Evolutionary conservation across 495 filamentous ascomycete species (phyloP).

Genomic region (Trichoderma virens): DNA sequence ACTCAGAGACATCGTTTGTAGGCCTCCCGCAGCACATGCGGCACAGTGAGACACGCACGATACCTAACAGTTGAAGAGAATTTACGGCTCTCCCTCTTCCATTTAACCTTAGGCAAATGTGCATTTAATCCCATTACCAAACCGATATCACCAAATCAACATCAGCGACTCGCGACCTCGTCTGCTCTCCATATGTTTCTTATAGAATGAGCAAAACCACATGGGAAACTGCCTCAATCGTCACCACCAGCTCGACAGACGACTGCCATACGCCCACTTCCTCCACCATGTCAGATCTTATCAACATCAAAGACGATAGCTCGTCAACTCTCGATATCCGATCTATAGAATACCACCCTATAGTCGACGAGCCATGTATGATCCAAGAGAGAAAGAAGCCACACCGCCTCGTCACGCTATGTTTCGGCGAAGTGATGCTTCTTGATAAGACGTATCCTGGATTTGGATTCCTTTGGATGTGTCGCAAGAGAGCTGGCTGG

Average conservation of each 20-base stretch:
- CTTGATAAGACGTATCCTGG: not conserved
- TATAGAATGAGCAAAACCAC: not conserved
- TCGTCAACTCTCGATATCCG: not conserved
- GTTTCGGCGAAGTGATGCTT: not conserved
- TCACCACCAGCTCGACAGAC: not conserved
- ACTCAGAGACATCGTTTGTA: too few relatives aligned
- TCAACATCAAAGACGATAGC: not conserved
- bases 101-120: too few relatives aligned
- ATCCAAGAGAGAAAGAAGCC: not conserved
- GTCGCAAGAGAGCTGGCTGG: not conserved
- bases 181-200: not conserved
- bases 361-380: not conserved
- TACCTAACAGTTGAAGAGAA: too few relatives aligned
- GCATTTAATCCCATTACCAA: too few relatives aligned
- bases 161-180: too few relatives aligned
- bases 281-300: not conserved
- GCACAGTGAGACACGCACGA: too few relatives aligned
- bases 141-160: too few relatives aligned
- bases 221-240: not conserved
- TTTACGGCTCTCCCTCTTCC: too few relatives aligned
- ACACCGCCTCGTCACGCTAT: not conserved
- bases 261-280: not conserved
- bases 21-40: too few relatives aligned
- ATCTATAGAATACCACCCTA: not conserved
- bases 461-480: not conserved